Evolutionary conservation across 2,329 filamentous ascomycete genomes (phyloP).

Genomic region (Ophiosphaerella herpotricha): DNA sequence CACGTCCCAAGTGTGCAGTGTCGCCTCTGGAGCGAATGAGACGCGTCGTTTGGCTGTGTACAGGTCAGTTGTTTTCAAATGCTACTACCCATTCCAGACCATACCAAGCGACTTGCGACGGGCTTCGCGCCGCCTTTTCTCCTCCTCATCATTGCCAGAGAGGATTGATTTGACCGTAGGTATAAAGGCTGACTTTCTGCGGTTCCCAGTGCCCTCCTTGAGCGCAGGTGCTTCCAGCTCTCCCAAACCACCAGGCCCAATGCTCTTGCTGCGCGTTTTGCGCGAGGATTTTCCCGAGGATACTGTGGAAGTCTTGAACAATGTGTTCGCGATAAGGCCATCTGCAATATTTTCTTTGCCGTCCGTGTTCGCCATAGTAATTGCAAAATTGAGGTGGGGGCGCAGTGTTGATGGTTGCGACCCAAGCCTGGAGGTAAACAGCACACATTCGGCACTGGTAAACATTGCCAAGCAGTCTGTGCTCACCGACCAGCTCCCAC

Average conservation of each 20-base stretch:
- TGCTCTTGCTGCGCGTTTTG: constrained; percentile 82
- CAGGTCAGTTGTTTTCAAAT: constrained; percentile 12
- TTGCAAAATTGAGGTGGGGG: constrained; percentile 11
- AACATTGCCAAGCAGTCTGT: constrained; percentile 3
- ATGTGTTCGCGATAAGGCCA: constrained; percentile 38
- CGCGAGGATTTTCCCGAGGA: constrained; percentile 39
- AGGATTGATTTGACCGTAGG: constrained; percentile 59
- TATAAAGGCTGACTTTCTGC: constrained; percentile 65
- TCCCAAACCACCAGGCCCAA: constrained; percentile 88
- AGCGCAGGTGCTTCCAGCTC: constrained; percentile 81
- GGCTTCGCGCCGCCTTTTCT: constrained; percentile 75
- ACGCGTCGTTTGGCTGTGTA: constrained; percentile 78
- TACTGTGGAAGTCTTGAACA: constrained; percentile 29
- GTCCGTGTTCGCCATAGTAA: constrained; percentile 40
- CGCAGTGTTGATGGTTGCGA: constrained; percentile 12
- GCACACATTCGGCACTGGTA: neutral
- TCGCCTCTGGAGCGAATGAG: constrained; percentile 96
- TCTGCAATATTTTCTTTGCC: constrained; percentile 74
- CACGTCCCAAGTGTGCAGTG: constrained; percentile 94
- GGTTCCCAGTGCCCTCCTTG: constrained; percentile 74
- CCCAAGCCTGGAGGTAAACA: constrained; percentile 17
- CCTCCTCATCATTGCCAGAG: constrained; percentile 62
- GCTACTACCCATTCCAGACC: constrained; percentile 8
- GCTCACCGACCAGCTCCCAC: neutral
- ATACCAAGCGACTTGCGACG: constrained; percentile 83